These are phyloP conservation scores for Cyclotella atomus DNA, from an alignment of 108 stramenopile genomes.

Conservation along the genomic window DNA sequence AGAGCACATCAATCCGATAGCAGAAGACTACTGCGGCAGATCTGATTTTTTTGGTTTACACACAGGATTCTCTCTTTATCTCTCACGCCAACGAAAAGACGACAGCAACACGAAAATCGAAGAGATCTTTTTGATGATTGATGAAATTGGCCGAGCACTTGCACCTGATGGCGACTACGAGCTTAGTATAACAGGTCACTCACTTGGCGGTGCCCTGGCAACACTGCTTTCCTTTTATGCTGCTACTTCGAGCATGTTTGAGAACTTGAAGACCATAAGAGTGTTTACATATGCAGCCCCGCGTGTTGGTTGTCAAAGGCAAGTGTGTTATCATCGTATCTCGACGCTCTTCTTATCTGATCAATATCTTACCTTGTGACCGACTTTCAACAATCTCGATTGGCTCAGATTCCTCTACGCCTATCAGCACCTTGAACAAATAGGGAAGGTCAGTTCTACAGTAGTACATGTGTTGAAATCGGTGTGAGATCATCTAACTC, in stretches of 20 bases:
- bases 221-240: conserved; percentile 21
- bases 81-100: conserved; percentile 17
- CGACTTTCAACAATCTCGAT: no score
- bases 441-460: no score
- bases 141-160: conserved; percentile 13
- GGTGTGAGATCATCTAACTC: no score
- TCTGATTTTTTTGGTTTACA: conserved; percentile 11
- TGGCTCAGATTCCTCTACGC: conserved; percentile 11
- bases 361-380: not conserved
- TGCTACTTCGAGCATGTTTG: conserved; percentile 11
- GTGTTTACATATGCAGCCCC: conserved; percentile 27
- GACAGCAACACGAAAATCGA: conserved; percentile 14
- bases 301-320: conserved; percentile 9
- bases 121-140: conserved; percentile 22
- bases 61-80: conserved; percentile 17
- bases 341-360: not conserved
- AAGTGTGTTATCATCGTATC: not conserved
- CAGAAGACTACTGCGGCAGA: conserved; percentile 12
- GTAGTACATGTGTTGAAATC: no score
- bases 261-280: conserved; percentile 15
- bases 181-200: conserved; percentile 22
- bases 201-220: conserved; percentile 21
- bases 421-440: conserved; percentile 27
- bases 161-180: conserved; percentile 19
- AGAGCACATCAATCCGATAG: conserved; percentile 15